Evolutionary conservation across 257 asterid species (phyloP).

Genomic region (Solanum chmielewskii): DNA sequence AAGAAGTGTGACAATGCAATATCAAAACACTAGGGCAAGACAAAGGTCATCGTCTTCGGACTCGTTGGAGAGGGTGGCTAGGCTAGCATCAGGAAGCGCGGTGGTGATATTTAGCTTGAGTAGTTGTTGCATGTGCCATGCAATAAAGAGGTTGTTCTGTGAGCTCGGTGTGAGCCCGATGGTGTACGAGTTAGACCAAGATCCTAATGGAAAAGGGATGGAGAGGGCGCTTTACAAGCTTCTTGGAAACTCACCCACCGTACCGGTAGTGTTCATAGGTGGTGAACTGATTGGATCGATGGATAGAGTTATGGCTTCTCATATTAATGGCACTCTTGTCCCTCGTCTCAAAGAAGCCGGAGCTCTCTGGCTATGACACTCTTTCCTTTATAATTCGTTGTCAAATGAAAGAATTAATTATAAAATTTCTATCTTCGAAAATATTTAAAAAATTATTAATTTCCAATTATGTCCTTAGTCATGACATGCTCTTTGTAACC

Average conservation of each 20-base stretch:
- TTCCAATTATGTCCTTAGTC: background rate
- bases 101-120: slow-evolving; percentile 38
- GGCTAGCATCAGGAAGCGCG: slow-evolving; percentile 32
- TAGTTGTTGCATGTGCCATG: slow-evolving; percentile 43
- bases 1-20: background rate
- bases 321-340: slow-evolving; percentile 31
- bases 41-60: slow-evolving; percentile 1
- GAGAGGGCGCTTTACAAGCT: slow-evolving; percentile 27
- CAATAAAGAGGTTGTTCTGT: slow-evolving; percentile 28
- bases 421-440: background rate
- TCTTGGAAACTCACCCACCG: slow-evolving; percentile 11
- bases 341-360: slow-evolving; percentile 37
- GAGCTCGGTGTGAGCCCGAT: slow-evolving; percentile 30
- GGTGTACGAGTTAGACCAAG: slow-evolving; percentile 31
- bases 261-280: slow-evolving; percentile 23
- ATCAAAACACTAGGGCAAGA: background rate
- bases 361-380: slow-evolving; percentile 15
- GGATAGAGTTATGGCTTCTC: slow-evolving; percentile 45
- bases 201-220: slow-evolving; percentile 24
- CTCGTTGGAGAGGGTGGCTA: slow-evolving; percentile 25
- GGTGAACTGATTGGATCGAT: slow-evolving; percentile 33
- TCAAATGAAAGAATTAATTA: background rate
- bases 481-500: no score
- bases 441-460: background rate
- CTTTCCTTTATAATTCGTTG: background rate